Base-by-base conservation (phyloP, 2,329 filamentous ascomycete genomes). In the Coniochaeta sp. region DNA sequence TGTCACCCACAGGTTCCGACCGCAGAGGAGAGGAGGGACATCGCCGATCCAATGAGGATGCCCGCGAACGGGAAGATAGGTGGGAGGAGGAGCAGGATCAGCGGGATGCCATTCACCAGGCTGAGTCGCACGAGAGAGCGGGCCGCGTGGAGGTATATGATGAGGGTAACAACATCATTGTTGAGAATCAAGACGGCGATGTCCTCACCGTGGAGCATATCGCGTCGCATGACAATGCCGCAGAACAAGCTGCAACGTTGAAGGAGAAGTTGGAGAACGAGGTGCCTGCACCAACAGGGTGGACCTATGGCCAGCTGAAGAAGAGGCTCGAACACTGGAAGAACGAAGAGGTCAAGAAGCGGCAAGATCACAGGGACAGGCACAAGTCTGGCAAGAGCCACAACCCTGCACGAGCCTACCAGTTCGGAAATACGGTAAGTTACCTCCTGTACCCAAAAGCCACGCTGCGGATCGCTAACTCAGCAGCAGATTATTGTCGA, bases 181-280 rank as follows among this genome's bases (percentile, higher is more conserved):
- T 95, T 52, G 92, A 97, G 67, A 87, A 95, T 60, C 76, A 85
- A 56, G 86, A 96, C 52, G 92, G 92, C 7, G 91, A 96, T 51
- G 91, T 96, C 3, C 65, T 96, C 6, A 81, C 81, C 16, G 81
- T 89, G 0, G 76, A 85, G 57, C 68, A 76, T 12, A 9, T 48
- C 66, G 10, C 63, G 58, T 14, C 51, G 7, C 27, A 45, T 4
- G 31, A 58, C 30, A 53, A 60, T 48, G 45, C 56, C 46, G 46
- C 55, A 16, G 53, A 58, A 9, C 55, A 61, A 22, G 56, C 60
- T 28, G 58, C 63, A 40, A 51, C 51, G 10, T 50, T 61, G 12
- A 68, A 66, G 51, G 56, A 61, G 3, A 65, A 69, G 53, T 58
- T 66, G 12, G 65, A 67, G 46, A 58, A 61, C 1, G 66, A 67